These are phyloP conservation scores for Cercospora janseana DNA, from an alignment of 2,329 filamentous ascomycete genomes.

Conservation along the genomic window DNA sequence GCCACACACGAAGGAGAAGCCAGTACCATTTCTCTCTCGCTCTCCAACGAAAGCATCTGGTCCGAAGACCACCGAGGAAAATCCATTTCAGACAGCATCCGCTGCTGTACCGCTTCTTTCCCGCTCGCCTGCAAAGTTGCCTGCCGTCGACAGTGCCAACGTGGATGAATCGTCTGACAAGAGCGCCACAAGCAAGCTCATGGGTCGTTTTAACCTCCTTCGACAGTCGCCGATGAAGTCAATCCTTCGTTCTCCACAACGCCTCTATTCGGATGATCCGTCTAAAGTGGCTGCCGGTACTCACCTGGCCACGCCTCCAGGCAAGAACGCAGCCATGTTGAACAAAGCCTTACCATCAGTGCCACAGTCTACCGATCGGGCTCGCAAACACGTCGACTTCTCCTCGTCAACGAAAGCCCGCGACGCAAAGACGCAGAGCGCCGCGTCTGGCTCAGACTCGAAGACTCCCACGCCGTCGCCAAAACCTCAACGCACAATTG, in stretches of 20 bases:
- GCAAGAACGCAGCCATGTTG: conserved; percentile 24
- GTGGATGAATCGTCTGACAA: conserved; percentile 34
- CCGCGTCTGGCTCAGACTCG: conserved; percentile 26
- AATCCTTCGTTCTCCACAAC: conserved; percentile 60
- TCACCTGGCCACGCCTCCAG: conserved; percentile 49
- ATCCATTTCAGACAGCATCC: conserved; percentile 20
- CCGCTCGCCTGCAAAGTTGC: conserved; percentile 36
- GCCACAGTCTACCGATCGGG: conserved; percentile 48
- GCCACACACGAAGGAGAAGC: conserved; percentile 13
- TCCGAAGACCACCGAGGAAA: conserved; percentile 22
- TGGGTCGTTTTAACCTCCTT: conserved; percentile 49
- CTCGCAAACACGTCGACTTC: conserved; percentile 79
- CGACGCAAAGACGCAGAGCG: conserved; percentile 32
- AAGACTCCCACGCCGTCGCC: conserved; percentile 34
- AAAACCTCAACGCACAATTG: conserved; percentile 16
- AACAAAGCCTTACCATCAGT: conserved; percentile 20
- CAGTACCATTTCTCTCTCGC: conserved; percentile 32
- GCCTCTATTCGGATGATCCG: conserved; percentile 60
- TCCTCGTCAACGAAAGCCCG: conserved; percentile 58
- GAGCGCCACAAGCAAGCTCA: conserved; percentile 36
- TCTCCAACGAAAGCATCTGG: conserved; percentile 33
- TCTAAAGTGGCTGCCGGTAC: conserved; percentile 60
- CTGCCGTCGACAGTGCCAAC: conserved; percentile 11
- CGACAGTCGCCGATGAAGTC: conserved; percentile 58
- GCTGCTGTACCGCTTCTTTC: conserved; percentile 33